Conservation (phyloP, 2,329 filamentous ascomycete species). For the Colletotrichum sp. region DNA sequence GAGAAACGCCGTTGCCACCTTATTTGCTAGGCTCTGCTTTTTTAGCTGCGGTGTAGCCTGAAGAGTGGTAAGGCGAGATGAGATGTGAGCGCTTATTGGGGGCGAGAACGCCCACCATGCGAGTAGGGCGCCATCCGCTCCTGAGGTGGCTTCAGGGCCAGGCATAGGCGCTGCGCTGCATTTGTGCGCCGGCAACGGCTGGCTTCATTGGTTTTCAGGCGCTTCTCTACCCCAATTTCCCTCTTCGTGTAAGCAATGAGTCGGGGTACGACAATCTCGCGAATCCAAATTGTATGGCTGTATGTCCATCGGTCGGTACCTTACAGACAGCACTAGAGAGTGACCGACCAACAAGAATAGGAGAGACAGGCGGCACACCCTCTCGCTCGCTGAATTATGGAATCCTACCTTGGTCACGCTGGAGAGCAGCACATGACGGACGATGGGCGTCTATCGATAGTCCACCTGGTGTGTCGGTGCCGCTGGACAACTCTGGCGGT, state of each 20-base stretch:
- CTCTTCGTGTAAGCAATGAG: conserved; percentile 2
- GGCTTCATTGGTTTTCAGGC: background rate
- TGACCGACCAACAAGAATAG: background rate
- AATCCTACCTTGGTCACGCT: background rate
- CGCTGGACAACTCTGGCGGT: background rate
- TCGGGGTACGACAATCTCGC: conserved; percentile 3
- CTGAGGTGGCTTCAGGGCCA: background rate
- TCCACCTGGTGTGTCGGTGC: background rate
- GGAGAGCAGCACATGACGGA: background rate
- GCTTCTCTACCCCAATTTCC: background rate
- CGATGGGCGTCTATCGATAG: background rate
- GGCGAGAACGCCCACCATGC: background rate
- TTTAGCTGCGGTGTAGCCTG: background rate
- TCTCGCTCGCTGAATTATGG: background rate
- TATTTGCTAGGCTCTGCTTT: background rate
- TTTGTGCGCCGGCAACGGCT: background rate
- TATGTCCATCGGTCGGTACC: background rate
- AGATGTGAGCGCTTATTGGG: conserved; percentile 12
- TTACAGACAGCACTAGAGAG: background rate
- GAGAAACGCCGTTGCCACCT: conserved; percentile 11
- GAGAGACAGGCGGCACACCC: background rate
- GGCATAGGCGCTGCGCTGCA: background rate
- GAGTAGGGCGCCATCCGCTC: background rate
- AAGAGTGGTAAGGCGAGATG: background rate
- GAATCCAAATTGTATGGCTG: background rate